These are phyloP conservation scores for Eimeria brunetti DNA, from an alignment of 169 alveolate species.

Conservation along the genomic window DNA sequence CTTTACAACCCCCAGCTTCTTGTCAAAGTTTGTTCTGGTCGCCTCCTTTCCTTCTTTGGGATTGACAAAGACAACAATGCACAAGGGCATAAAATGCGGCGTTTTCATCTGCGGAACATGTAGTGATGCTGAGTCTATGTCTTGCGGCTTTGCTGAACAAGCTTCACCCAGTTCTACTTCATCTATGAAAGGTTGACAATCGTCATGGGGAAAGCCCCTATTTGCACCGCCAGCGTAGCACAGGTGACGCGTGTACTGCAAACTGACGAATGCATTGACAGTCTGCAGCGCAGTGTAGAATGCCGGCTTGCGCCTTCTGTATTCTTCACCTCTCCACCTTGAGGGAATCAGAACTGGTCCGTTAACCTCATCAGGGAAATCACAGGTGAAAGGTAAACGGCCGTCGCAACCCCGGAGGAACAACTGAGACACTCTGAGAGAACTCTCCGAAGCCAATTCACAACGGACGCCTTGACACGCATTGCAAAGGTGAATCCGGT, in stretches of 20 bases:
- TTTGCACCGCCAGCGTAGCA: constrained; percentile 23
- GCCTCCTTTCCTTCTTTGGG: background rate
- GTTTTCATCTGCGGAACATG: background rate
- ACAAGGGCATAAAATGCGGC: background rate
- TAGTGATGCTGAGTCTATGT: background rate
- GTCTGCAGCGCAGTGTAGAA: constrained; percentile 30
- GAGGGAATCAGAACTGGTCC: background rate
- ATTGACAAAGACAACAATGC: constrained; percentile 25
- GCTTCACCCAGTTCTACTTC: background rate
- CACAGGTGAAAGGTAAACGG: constrained; percentile 21
- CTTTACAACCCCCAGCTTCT: constrained; percentile 21
- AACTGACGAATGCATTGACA: constrained; percentile 21
- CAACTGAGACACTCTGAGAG: background rate
- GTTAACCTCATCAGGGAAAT: background rate
- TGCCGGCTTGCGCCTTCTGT: background rate
- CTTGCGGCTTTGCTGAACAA: background rate
- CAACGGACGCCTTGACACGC: constrained; percentile 52
- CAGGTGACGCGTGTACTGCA: constrained; percentile 56
- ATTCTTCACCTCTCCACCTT: background rate
- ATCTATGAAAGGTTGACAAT: background rate
- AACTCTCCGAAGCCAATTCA: constrained; percentile 13
- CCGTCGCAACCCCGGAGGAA: constrained; percentile 50
- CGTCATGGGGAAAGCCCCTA: constrained; percentile 46
- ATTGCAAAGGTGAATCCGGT: background rate
- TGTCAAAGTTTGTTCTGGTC: background rate